A percentile compares a stretch with the other conserved stretches of the same genome.
phyloP scores from a whole-genome alignment of 192 early-diverging fungal genomes.

The Coemansia umbellata region DNA sequence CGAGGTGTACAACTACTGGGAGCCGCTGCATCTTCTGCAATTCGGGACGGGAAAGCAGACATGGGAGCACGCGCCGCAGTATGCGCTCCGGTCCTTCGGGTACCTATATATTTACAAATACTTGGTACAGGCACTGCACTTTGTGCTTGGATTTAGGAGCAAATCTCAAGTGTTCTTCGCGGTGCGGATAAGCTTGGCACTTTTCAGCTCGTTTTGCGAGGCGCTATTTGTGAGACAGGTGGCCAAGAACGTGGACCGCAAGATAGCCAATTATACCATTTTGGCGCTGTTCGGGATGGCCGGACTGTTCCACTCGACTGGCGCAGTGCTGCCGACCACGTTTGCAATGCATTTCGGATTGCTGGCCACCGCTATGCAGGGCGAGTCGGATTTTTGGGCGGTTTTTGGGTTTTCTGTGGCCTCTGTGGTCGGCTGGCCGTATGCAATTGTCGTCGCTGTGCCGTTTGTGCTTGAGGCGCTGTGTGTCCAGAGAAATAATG shows the following conservation, averaged over 20 bases:
- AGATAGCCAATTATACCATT: slow-evolving; percentile 64
- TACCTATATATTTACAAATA: slow-evolving; percentile 64
- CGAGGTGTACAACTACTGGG: slow-evolving; percentile 96
- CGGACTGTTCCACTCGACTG: slow-evolving; percentile 82
- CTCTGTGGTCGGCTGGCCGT: slow-evolving; percentile 83
- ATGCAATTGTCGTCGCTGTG: slow-evolving; percentile 66
- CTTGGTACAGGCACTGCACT: slow-evolving; percentile 43
- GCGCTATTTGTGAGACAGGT: slow-evolving; percentile 64
- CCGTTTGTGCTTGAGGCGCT: slow-evolving; percentile 77
- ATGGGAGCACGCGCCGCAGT: slow-evolving; percentile 95
- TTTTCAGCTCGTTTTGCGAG: slow-evolving; percentile 65
- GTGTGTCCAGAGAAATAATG: slow-evolving; percentile 50
- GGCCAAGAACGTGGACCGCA: slow-evolving; percentile 56
- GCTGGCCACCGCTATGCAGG: slow-evolving; percentile 61
- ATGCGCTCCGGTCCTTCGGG: slow-evolving; percentile 81
- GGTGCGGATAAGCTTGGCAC: slow-evolving; percentile 60
- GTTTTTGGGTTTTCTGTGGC: slow-evolving; percentile 63
- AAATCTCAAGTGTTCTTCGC: slow-evolving; percentile 68
- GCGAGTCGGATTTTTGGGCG: slow-evolving; percentile 52
- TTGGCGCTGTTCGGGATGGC: slow-evolving; percentile 64
- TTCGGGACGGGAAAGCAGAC: slow-evolving; percentile 86
- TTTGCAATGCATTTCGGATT: slow-evolving; percentile 88
- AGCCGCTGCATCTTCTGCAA: slow-evolving; percentile 84
- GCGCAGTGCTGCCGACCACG: slow-evolving; percentile 82
- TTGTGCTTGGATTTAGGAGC: slow-evolving; percentile 30